These are phyloP conservation scores for Dioscorea alata DNA, from an alignment of 106 monocot genomes.

Conservation along the genomic window DNA sequence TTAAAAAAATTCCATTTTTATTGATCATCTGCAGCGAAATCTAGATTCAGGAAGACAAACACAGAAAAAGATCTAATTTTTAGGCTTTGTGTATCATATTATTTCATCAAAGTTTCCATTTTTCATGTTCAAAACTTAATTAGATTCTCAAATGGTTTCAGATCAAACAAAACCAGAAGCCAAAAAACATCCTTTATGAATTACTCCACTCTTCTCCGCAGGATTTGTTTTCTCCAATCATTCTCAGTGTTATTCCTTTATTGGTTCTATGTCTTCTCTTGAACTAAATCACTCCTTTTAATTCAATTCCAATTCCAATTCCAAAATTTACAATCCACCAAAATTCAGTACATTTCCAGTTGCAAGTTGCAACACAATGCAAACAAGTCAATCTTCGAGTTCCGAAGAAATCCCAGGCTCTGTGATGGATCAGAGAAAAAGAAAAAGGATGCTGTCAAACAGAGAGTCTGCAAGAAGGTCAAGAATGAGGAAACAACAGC, in stretches of 20 bases:
- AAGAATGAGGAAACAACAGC: slow-evolving; percentile 73
- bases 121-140: neutral
- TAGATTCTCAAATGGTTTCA: slow-evolving; percentile 11
- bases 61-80: neutral
- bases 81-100: neutral
- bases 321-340: no score
- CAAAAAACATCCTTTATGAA: slow-evolving; percentile 25
- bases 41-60: neutral
- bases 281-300: slow-evolving; percentile 2
- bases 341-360: neutral
- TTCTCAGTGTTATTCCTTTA: slow-evolving; percentile 70
- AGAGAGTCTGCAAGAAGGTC: slow-evolving; percentile 77
- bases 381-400: slow-evolving; percentile 16
- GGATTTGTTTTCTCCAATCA: slow-evolving; percentile 49
- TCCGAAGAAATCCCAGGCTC: slow-evolving; percentile 17
- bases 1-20: no score
- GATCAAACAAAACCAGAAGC: neutral
- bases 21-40: no score
- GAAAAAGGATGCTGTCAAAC: slow-evolving; percentile 81
- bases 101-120: no score
- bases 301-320: neutral
- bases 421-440: slow-evolving; percentile 27
- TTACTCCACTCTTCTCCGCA: slow-evolving; percentile 22
- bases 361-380: slow-evolving; percentile 9
- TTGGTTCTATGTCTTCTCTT: slow-evolving; percentile 69